Percentiles rank a stretch among this genome's conserved stretches.
Conservation (phyloP, 129 eudicot genomes). For the Tagetes erecta region DNA sequence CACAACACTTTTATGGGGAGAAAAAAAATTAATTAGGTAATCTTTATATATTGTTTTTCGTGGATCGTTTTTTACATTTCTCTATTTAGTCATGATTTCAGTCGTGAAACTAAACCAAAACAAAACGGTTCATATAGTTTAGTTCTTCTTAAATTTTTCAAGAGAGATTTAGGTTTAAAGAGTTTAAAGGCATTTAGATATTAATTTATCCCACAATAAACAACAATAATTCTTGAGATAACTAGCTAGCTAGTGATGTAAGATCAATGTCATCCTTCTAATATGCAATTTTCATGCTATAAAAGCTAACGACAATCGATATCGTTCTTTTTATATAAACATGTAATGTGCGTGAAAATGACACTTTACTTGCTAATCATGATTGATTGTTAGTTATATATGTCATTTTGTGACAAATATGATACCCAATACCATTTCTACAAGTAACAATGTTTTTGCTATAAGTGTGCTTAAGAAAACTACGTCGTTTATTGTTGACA, state of each 20-base stretch:
- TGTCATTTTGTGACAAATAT: conserved; percentile 27
- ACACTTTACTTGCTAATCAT: conserved; percentile 26
- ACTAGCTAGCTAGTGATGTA: neutral
- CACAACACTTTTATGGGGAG: too few relatives aligned
- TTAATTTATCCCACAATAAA: too few relatives aligned
- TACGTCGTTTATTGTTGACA: neutral
- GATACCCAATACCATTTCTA: conserved; percentile 10
- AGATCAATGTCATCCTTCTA: conserved; percentile 10
- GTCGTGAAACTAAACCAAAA: too few relatives aligned
- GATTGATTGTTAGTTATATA: conserved; percentile 17
- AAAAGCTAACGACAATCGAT: neutral
- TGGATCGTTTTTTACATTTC: too few relatives aligned
- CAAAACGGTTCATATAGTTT: too few relatives aligned
- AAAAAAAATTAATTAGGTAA: too few relatives aligned
- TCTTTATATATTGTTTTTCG: too few relatives aligned
- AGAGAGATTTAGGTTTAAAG: too few relatives aligned
- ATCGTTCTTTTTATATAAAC: neutral
- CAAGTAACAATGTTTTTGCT: conserved; percentile 15
- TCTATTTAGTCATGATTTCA: too few relatives aligned
- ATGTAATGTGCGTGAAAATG: conserved; percentile 16
- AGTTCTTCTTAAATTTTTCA: too few relatives aligned
- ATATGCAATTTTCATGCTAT: conserved; percentile 19
- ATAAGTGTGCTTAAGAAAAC: conserved; percentile 17
- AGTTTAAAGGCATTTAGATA: too few relatives aligned
- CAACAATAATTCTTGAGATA: too few relatives aligned